A percentile compares a stretch with the other conserved stretches of the same genome.
phyloP scores from a whole-genome alignment of 805 yeast genomes.

The Suhomyces emberorum region DNA sequence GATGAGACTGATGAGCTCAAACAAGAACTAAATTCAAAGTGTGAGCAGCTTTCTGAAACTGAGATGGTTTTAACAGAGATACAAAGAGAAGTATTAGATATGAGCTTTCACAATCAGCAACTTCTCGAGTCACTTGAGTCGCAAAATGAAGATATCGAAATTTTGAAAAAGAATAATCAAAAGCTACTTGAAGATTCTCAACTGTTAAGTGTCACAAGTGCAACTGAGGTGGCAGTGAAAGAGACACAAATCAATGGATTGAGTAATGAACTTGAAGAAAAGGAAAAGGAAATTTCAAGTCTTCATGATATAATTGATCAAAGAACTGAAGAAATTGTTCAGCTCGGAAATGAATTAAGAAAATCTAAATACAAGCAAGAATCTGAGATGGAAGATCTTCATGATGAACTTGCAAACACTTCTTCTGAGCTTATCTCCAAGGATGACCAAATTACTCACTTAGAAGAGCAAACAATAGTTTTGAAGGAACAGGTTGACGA shows the following conservation, averaged over 20 bases:
- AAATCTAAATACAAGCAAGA: constrained; percentile 2
- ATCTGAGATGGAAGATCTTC: constrained; percentile 2
- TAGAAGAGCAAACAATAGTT: constrained; percentile 1
- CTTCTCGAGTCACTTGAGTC: background rate
- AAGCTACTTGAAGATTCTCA: background rate
- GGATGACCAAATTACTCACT: constrained; percentile 2
- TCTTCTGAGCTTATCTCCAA: constrained; percentile 1
- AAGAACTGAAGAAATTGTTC: constrained; percentile 5
- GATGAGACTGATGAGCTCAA: background rate
- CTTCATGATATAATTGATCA: constrained; percentile 3
- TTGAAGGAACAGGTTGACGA: constrained; percentile 4
- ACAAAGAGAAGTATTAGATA: background rate
- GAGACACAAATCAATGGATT: background rate
- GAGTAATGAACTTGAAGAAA: constrained; percentile 1
- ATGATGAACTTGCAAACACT: constrained; percentile 4
- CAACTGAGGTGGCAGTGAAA: background rate
- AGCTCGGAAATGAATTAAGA: constrained; percentile 4
- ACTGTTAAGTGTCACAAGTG: background rate
- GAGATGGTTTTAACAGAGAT: background rate
- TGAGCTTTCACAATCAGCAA: background rate
- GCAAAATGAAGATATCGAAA: background rate
- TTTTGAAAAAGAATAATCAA: background rate
- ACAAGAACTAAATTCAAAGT: background rate
- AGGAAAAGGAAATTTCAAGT: background rate
- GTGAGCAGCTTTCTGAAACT: background rate